Base-by-base conservation (phyloP, 768 basidiomycete species). In the Russula sp. region DNA sequence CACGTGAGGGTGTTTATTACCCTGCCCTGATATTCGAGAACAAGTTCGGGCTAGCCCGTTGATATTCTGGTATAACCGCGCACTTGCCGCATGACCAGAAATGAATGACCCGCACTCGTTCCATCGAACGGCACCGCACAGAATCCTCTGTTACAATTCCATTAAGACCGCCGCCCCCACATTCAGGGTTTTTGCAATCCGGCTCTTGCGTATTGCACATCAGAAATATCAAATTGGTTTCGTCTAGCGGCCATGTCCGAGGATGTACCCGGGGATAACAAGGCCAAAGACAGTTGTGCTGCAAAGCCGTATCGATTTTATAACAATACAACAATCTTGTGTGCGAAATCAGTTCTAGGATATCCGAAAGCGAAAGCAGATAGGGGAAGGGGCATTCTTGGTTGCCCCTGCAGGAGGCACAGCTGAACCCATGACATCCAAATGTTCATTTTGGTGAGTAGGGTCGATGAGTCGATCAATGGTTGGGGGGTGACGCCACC, bases 51-150 rank as follows among this genome's bases (percentile, higher is more conserved):
- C 9, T 13, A 16, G 10, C 42, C 43, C 25, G 49, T 58, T 46
- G 60, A 47, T 56, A 61, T 51, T 56, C 54, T 45, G 32, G 49
- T 62, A 62, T 46, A 25, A 58, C 50, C 61, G 56, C 61, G 52
- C 50, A 62, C 32, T 47, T 58, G n/a, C 61, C 61, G 61, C 61
- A 32, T 58, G 22, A 46, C 50, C 51, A 58, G 45, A 29, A 45
- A 45, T 14, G 36, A 39, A 46, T 22, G 45, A 39, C 29, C 59
- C 48, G 59, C 32, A 38, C 34, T 41, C 42, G 48, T 54, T 48
- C 39, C 32, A 45, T 54, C 34, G 59, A 43, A 62, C 18, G 29
- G 39, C 41, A 14, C 42, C 39, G 50, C 45, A 42, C 18, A 36
- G 34, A 11, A 29, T 51, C 54, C 58, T 36, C 36, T 56, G 10